Conservation (phyloP, 2,329 filamentous ascomycete genomes). For the Phialophora tarda region DNA sequence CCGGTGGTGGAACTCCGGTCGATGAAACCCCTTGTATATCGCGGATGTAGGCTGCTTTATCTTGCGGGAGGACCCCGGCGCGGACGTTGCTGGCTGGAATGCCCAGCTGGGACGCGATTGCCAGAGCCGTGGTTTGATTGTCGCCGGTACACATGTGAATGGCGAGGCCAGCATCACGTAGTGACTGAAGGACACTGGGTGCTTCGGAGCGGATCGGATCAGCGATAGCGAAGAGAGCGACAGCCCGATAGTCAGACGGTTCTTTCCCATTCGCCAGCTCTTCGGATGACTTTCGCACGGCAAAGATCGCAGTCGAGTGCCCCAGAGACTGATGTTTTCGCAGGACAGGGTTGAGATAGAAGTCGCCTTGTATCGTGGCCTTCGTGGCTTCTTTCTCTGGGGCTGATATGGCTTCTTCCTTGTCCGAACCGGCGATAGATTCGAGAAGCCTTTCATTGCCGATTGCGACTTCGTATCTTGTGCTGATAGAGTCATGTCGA, state of each 20-base stretch:
- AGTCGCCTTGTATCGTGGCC: slow-evolving; percentile 17
- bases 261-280: slow-evolving; percentile 17
- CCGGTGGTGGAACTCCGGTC: slow-evolving; percentile 52
- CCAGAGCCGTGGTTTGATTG: slow-evolving; percentile 80
- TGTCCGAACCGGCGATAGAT: slow-evolving; percentile 19
- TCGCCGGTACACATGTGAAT: slow-evolving; percentile 96
- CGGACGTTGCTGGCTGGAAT: slow-evolving; percentile 78
- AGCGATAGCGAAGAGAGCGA: slow-evolving; percentile 74
- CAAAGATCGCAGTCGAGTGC: slow-evolving; percentile 54
- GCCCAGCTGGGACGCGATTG: slow-evolving; percentile 76
- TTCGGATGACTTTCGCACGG: slow-evolving; percentile 43
- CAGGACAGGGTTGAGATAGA: slow-evolving; percentile 24
- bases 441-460: slow-evolving; percentile 63
- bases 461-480: slow-evolving; percentile 56
- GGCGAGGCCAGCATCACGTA: slow-evolving; percentile 66
- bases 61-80: slow-evolving; percentile 81
- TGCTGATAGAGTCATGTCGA: slow-evolving; percentile 35
- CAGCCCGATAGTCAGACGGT: slow-evolving; percentile 51
- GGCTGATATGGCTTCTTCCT: background rate
- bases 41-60: slow-evolving; percentile 65
- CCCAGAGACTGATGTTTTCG: slow-evolving; percentile 42
- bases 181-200: slow-evolving; percentile 64
- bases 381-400: background rate
- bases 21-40: slow-evolving; percentile 44
- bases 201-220: slow-evolving; percentile 82